phyloP scores from a whole-genome alignment of 2,329 filamentous ascomycete genomes.

The Leptodontidium sp. region DNA sequence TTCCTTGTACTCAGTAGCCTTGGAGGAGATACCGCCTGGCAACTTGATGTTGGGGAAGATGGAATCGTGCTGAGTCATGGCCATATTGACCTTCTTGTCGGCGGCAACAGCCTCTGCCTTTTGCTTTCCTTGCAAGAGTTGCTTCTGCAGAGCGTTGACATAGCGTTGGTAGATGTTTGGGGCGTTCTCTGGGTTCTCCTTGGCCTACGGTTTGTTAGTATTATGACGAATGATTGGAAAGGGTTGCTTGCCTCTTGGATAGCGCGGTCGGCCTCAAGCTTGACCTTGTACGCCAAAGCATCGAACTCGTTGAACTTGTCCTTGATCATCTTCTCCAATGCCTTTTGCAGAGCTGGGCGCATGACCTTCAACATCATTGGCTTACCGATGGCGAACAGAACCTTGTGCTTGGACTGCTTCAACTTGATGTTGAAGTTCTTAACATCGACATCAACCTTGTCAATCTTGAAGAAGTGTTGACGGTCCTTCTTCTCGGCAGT shows the following conservation, averaged over 20 bases:
- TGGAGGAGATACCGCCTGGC: constrained; percentile 87
- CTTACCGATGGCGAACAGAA: constrained; percentile 87
- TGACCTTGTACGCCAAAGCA: constrained; percentile 74
- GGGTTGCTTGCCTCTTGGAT: constrained; percentile 56
- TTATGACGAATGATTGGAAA: neutral
- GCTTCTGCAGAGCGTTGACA: constrained; percentile 75
- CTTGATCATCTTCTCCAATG: constrained; percentile 87
- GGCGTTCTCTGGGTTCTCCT: constrained; percentile 74
- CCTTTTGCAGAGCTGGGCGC: constrained; percentile 85
- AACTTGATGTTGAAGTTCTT: constrained; percentile 87
- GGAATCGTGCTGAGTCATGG: constrained; percentile 87
- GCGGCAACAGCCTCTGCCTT: constrained; percentile 74
- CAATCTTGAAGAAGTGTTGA: constrained; percentile 92
- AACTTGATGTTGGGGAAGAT: constrained; percentile 90
- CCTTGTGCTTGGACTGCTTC: constrained; percentile 94
- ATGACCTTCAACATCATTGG: constrained; percentile 85
- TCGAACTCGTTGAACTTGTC: constrained; percentile 83
- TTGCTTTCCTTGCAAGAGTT: constrained; percentile 77
- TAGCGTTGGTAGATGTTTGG: constrained; percentile 91
- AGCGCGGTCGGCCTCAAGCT: constrained; percentile 82
- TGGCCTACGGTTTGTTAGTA: constrained; percentile 48
- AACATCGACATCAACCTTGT: constrained; percentile 80
- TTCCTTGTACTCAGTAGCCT: constrained; percentile 93
- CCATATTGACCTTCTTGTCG: constrained; percentile 80
- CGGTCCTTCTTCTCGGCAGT: constrained; percentile 78